A percentile compares a stretch with the other conserved stretches of the same genome.
Evolutionary conservation across 805 yeast species (phyloP).

Genomic region (Candida boidinii): DNA sequence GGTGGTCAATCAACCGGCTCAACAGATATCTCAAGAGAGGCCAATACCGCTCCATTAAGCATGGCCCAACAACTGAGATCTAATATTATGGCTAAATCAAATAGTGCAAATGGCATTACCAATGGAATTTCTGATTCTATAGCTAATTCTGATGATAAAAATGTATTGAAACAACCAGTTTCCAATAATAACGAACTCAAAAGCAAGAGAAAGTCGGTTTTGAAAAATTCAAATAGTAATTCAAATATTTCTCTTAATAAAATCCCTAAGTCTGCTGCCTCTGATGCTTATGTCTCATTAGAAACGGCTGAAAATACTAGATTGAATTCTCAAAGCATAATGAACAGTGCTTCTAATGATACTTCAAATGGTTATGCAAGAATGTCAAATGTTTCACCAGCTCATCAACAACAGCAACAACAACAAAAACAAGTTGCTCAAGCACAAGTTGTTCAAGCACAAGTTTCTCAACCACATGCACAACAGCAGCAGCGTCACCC

Average conservation of each 20-base stretch:
- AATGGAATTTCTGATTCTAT: slow-evolving; percentile 3
- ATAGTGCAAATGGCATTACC: slow-evolving; percentile 3
- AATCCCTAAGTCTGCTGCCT: slow-evolving; percentile 36
- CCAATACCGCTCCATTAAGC: slow-evolving; percentile 5
- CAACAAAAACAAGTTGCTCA: slow-evolving; percentile 2
- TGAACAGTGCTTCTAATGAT: slow-evolving; percentile 17
- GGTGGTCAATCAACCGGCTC: neutral
- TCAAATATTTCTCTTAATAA: slow-evolving; percentile 11
- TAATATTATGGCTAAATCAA: slow-evolving; percentile 22
- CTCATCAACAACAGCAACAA: slow-evolving; percentile 3
- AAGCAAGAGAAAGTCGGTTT: slow-evolving; percentile 32
- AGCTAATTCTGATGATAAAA: slow-evolving; percentile 8
- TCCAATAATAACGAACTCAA: neutral
- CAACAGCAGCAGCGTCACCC: neutral
- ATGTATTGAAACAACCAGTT: slow-evolving; percentile 10
- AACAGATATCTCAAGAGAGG: neutral
- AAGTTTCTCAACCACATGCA: neutral
- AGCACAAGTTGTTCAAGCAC: slow-evolving; percentile 7
- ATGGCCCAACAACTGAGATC: slow-evolving; percentile 44
- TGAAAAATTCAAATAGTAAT: slow-evolving; percentile 27
- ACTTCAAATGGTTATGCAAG: slow-evolving; percentile 9
- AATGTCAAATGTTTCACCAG: slow-evolving; percentile 13
- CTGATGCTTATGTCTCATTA: slow-evolving; percentile 55
- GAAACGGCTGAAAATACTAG: slow-evolving; percentile 78
- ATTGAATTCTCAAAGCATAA: slow-evolving; percentile 37